Evolutionary conservation across 2,329 filamentous ascomycete genomes (phyloP), one percentile per base, ranked within the genome.

Genomic region (Sclerotinia nivalis): DNA sequence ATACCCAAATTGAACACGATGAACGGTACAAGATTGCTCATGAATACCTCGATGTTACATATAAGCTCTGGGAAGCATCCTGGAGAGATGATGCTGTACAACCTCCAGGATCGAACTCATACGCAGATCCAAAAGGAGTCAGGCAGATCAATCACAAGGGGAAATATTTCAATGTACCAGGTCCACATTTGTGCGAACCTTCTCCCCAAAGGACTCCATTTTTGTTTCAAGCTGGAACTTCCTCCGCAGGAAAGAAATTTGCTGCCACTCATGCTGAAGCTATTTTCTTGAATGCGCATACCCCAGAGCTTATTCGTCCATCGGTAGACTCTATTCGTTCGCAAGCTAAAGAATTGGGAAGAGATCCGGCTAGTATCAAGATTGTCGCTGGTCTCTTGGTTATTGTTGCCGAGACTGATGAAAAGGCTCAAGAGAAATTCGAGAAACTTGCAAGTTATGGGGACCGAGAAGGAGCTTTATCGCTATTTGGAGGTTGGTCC

Each of bases 401-500:
- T 0, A 85, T 93, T 13, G 80, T 93, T 0, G 90, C 88, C 0
- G 81, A 78, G 47, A 92, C 89, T 0, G 85, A 91, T 72, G 87
- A 89, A 69, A 89, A 91, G 76, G 90, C 91, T 0, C 80, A 84
- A 70, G 85, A 83, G 9, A 92, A 92, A 79, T 86, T 89, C 66
- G 80, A 82, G 0, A 87, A 91, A 7, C 88, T 87, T 71, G 82
- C 84, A 13, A 83, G 84, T 69, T 87, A 91, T 75, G 90, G 88
- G 0, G 85, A 85, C 2, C 82, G 85, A 55, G 90, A 90, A 73
- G 91, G 91, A 2, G 90, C 89, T 0, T 77, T 92, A 69, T 88
- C 90, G 1, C 79, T 93, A 25, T 93, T 93, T 74, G 89, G 89
- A 28, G 91, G 91, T 1, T 93, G 90, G 90, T 92, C 90, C 0